Evolutionary conservation across 164 flowering plant species (phyloP).

Genomic region (Vitis riparia): DNA sequence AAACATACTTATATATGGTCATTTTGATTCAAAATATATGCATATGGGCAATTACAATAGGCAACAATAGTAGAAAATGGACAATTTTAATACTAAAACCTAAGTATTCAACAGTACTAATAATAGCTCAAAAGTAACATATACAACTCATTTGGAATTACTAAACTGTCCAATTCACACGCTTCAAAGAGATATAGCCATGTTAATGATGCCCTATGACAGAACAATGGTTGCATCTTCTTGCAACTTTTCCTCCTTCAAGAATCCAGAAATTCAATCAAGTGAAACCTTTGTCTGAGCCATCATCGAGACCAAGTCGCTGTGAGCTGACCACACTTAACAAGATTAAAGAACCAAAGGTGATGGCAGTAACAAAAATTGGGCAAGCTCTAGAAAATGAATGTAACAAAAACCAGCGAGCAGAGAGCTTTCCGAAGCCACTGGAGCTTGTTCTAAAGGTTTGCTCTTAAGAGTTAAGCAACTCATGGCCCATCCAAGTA

Average conservation of each 20-base stretch:
- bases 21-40: too few species aligned
- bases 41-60: too few species aligned
- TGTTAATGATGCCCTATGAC: slow-evolving; percentile 60
- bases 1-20: too few species aligned
- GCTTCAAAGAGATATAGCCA: slow-evolving; percentile 32
- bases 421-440: slow-evolving; percentile 90
- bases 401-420: slow-evolving; percentile 88
- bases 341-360: slow-evolving; percentile 80
- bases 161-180: too few species aligned
- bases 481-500: background rate
- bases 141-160: too few species aligned
- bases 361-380: slow-evolving; percentile 81
- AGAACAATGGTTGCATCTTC: slow-evolving; percentile 75
- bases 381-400: slow-evolving; percentile 94
- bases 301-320: slow-evolving; percentile 93
- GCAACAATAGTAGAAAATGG: too few species aligned
- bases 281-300: slow-evolving; percentile 97
- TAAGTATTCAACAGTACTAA: too few species aligned
- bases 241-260: slow-evolving; percentile 83
- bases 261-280: slow-evolving; percentile 78
- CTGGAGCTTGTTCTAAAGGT: slow-evolving; percentile 19
- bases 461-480: too few species aligned
- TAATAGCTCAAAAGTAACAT: too few species aligned
- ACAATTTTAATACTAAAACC: too few species aligned
- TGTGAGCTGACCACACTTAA: slow-evolving; percentile 72